phyloP scores from a whole-genome alignment of 2,329 filamentous ascomycete genomes.

The Macrophomina tecta region DNA sequence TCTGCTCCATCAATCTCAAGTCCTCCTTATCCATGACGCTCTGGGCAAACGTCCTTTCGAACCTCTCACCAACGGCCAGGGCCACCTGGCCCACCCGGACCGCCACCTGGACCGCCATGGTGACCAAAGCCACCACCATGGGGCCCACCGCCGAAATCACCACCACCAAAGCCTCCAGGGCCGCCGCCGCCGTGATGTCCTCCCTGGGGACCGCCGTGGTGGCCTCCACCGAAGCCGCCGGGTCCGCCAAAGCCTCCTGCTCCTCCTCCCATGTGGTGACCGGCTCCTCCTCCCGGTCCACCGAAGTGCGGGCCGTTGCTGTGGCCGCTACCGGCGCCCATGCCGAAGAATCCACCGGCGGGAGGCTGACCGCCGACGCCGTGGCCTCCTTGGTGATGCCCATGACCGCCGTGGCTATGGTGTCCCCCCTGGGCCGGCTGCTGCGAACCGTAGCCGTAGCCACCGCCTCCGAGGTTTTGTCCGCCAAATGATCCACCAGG shows the following conservation, averaged over 20 bases:
- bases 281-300: neutral
- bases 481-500: neutral
- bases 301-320: neutral
- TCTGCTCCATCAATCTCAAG: neutral
- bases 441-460: neutral
- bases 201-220: neutral
- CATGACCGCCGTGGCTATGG: conserved; percentile 10
- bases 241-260: neutral
- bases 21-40: conserved; percentile 13
- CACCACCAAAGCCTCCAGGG: conserved; percentile 13
- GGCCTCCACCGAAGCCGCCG: neutral
- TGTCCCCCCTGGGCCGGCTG: neutral
- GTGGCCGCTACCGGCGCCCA: neutral
- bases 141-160: conserved; percentile 6
- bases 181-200: neutral
- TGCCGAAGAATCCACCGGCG: neutral
- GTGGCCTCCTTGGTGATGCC: conserved; percentile 13
- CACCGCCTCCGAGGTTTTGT: neutral
- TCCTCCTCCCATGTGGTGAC: neutral
- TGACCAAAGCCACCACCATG: neutral
- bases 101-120: conserved; percentile 7
- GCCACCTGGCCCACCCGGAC: conserved; percentile 22
- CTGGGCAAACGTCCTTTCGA: neutral
- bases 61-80: conserved; percentile 14
- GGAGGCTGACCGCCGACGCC: conserved; percentile 9